Percentiles rank a stretch among this genome's conserved stretches.
These are phyloP conservation scores for Neonothopanus nambi DNA, from an alignment of 1,284 basidiomycete species.

Conservation along the genomic window DNA sequence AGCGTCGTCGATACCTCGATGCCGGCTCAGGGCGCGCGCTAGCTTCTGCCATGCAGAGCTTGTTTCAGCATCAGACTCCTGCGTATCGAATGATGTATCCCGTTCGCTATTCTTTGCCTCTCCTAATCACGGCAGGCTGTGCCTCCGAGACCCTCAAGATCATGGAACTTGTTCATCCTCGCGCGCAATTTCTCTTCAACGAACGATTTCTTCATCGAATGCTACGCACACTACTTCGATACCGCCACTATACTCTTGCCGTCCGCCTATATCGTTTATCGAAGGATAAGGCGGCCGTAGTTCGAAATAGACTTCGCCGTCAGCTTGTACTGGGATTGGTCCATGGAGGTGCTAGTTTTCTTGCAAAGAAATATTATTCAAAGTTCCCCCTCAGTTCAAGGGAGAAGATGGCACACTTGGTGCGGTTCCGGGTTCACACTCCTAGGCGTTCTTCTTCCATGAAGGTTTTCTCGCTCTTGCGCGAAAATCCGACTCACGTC, in stretches of 20 bases:
- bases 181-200: conserved; percentile 36
- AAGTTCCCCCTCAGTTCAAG: not conserved
- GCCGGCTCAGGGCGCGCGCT: conserved; percentile 29
- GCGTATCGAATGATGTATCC: conserved; percentile 31
- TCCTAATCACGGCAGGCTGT: conserved; percentile 35
- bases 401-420: not conserved
- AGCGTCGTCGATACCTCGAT: conserved; percentile 29
- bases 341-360: conserved; percentile 4
- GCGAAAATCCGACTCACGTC: not conserved
- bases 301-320: conserved; percentile 24
- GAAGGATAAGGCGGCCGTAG: conserved; percentile 14
- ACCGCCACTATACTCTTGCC: conserved; percentile 31
- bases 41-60: conserved; percentile 25
- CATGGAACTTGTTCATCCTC: conserved; percentile 30
- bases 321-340: conserved; percentile 20
- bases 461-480: not conserved
- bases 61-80: conserved; percentile 30
- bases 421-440: not conserved
- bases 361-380: conserved; percentile 5
- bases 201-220: conserved; percentile 32
- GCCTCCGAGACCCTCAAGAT: conserved; percentile 30
- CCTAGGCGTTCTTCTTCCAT: not conserved
- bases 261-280: conserved; percentile 25
- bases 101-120: conserved; percentile 37
- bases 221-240: conserved; percentile 31